Conservation (phyloP, 2,329 filamentous ascomycete genomes). For the Lecanosticta acicola region DNA sequence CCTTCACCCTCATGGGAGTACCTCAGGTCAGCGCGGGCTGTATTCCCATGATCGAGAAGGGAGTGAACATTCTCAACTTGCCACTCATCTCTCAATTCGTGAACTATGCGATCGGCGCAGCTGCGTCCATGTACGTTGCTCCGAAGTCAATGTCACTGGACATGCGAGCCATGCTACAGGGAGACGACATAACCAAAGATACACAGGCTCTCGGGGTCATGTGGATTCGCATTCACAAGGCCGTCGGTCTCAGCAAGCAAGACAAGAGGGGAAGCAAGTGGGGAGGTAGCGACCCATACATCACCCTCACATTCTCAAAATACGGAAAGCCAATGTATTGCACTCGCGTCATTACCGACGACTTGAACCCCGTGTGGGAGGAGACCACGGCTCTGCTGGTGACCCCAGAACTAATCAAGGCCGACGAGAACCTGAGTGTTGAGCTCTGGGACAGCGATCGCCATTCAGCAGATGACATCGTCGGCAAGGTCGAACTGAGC, state of each 20-base stretch:
- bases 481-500: constrained; percentile 88
- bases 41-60: constrained; percentile 84
- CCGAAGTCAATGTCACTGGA: constrained; percentile 86
- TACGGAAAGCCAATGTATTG: constrained; percentile 98
- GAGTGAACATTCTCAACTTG: constrained; percentile 84
- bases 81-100: constrained; percentile 94
- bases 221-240: constrained; percentile 87
- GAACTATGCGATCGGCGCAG: constrained; percentile 86
- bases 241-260: constrained; percentile 82
- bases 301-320: constrained; percentile 90
- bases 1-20: constrained; percentile 88
- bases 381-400: constrained; percentile 82
- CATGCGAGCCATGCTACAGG: constrained; percentile 81
- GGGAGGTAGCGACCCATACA: constrained; percentile 90
- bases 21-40: constrained; percentile 87
- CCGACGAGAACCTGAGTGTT: constrained; percentile 84
- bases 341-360: constrained; percentile 90
- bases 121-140: constrained; percentile 86
- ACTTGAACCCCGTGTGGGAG: constrained; percentile 88
- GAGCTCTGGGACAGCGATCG: constrained; percentile 96
- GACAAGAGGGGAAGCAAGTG: constrained; percentile 75
- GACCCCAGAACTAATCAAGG: constrained; percentile 84
- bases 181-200: constrained; percentile 88
- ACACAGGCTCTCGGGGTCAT: constrained; percentile 81
- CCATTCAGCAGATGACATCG: constrained; percentile 86